A percentile compares a stretch with the other conserved stretches of the same genome.
These are phyloP conservation scores for Penicillium parvum DNA, from an alignment of 495 filamentous ascomycete genomes.

Conservation along the genomic window DNA sequence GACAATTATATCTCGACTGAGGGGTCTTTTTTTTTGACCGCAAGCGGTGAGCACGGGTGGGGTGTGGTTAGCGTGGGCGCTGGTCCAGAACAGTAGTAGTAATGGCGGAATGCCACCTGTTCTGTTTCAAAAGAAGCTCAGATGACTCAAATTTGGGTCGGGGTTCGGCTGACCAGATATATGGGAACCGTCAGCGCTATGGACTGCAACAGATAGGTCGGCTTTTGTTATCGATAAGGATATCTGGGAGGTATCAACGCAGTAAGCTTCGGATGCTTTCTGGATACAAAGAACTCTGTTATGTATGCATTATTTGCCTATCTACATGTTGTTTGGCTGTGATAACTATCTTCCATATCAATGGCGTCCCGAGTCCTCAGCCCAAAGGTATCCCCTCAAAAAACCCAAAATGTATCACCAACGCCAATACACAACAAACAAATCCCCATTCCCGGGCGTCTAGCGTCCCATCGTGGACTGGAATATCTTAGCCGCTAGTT, in stretches of 20 bases:
- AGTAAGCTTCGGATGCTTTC: no score
- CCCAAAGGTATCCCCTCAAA: not conserved
- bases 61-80: constrained; percentile 12
- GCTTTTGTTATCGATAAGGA: no score
- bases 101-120: constrained; percentile 10
- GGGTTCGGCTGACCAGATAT: not conserved
- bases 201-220: no score
- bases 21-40: constrained; percentile 26
- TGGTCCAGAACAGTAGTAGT: constrained; percentile 10
- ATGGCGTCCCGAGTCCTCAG: not conserved
- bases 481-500: constrained; percentile 70
- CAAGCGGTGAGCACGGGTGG: constrained; percentile 30
- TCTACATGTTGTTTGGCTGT: constrained; percentile 1
- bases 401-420: not conserved
- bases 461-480: constrained; percentile 38
- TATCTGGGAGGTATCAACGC: no score
- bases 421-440: not conserved
- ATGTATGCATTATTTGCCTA: not conserved
- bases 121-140: not conserved
- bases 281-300: no score
- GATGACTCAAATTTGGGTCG: not conserved
- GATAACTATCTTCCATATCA: no score
- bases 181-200: no score
- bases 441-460: not conserved
- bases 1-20: constrained; percentile 16